Base-by-base conservation (phyloP, 169 alveolate genomes). In the Plasmodium blacklocki region DNA sequence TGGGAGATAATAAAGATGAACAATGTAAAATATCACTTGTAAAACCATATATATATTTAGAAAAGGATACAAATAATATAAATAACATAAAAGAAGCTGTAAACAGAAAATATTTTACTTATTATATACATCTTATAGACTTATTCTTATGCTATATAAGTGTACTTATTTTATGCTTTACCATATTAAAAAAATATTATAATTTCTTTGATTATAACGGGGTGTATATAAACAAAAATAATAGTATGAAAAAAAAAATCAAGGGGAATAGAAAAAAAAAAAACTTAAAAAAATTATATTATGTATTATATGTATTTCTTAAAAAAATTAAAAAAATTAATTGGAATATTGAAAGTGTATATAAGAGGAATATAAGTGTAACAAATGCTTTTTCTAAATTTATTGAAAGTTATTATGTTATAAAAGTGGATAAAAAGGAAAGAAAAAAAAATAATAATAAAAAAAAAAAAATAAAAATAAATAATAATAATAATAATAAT, bases 331-430 rank as follows among this genome's bases (percentile, higher is more conserved):
- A 78, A 66, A 56, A 78, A 43, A 18, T 78, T 3, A 78, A 78
- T 18, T 78, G 89, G 89, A 26, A 58, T n/a, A 64, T 78, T 12
- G 89, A 78, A 66, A 52, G 67, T 64, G 76, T 78, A 11, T 66
- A 78, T 23, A 78, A 47, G 26, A 71, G 59, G 15, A 78, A 78
- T 12, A 14, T 18, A 14, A 49, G 49, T 11, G 18, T 59, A 18
- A 52, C 72, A 18, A 78, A 19, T n/a, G 39, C 19, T 0, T 32
- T 78, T 67, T 15, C 21, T 0, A 64, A 78, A 14, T 78, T 78
- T 26, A 43, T 78, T 15, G 67, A 66, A 11, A 49, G 49, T 60
- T 64, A 47, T 4, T 74, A 74, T 26, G 62, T 39, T 9, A 23
- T 45, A 26, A 71, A 71, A 15, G 50, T 21, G 9, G 9, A 7